Conservation (phyloP, 371 early-diverging fungal species). For the Umbelopsis sp. region DNA sequence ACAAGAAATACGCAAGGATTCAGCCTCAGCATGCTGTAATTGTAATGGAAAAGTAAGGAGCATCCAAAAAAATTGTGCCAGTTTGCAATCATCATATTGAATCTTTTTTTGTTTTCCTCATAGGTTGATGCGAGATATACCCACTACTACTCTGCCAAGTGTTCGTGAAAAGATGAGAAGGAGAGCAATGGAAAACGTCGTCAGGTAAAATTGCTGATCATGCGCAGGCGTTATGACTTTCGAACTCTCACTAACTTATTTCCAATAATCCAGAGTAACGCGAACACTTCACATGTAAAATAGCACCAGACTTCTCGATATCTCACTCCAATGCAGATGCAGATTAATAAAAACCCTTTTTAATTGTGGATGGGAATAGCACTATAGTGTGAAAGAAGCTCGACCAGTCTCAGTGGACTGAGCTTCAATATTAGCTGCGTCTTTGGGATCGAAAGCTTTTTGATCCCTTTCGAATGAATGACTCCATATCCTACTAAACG, state of each 20-base stretch:
- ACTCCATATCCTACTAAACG: constrained; percentile 43
- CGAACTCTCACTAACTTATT: not conserved
- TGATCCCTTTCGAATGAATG: constrained; percentile 24
- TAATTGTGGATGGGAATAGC: no score
- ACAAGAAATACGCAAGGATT: constrained; percentile 66
- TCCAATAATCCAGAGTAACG: not conserved
- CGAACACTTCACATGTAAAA: constrained; percentile 16
- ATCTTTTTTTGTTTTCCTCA: not conserved
- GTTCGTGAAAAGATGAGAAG: constrained; percentile 37
- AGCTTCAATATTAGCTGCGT: no score
- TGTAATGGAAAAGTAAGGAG: constrained; percentile 82
- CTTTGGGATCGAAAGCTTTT: not conserved
- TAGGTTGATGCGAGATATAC: constrained; percentile 30
- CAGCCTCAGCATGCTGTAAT: constrained; percentile 64
- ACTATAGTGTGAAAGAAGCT: no score
- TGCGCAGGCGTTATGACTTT: not conserved
- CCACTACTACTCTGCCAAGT: constrained; percentile 9
- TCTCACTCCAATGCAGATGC: no score
- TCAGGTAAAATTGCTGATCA: constrained; percentile 33
- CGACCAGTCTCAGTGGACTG: no score
- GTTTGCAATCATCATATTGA: not conserved
- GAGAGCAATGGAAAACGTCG: constrained; percentile 54
- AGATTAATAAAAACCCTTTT: no score
- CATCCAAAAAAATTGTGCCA: not conserved
- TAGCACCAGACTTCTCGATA: not conserved